A percentile compares a stretch with the other conserved stretches of the same genome.
Conservation (phyloP, 2,329 filamentous ascomycete genomes). For the Fusarium siculi region DNA sequence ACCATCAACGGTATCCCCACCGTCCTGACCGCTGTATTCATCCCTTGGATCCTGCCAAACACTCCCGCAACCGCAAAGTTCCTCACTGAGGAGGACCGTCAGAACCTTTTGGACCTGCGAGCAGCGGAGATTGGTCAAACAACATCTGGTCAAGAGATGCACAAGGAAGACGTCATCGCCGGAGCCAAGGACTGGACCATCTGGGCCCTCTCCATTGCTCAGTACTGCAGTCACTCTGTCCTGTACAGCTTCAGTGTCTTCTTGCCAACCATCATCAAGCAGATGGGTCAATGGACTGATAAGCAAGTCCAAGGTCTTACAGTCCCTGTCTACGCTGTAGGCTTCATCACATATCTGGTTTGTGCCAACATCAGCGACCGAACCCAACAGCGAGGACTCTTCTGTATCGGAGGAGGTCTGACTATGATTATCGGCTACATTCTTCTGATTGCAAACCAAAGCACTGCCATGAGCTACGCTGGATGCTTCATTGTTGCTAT, state of each 20-base stretch:
- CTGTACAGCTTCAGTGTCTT: slow-evolving; percentile 76
- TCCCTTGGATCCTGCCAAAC: slow-evolving; percentile 68
- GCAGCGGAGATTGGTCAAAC: slow-evolving; percentile 55
- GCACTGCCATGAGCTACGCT: slow-evolving; percentile 69
- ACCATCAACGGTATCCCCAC: slow-evolving; percentile 60
- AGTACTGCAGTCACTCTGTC: slow-evolving; percentile 72
- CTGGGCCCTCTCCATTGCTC: slow-evolving; percentile 67
- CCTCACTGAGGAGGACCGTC: slow-evolving; percentile 40
- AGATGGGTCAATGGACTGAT: slow-evolving; percentile 65
- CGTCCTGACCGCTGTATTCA: slow-evolving; percentile 63
- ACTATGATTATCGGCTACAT: slow-evolving; percentile 67
- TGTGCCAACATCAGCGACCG: slow-evolving; percentile 68
- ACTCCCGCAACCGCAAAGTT: slow-evolving; percentile 63
- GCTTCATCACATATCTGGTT: slow-evolving; percentile 68
- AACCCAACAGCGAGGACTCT: slow-evolving; percentile 66
- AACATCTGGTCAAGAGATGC: slow-evolving; percentile 36
- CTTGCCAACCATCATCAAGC: slow-evolving; percentile 74
- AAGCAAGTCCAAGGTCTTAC: slow-evolving; percentile 73
- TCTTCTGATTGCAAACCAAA: slow-evolving; percentile 65
- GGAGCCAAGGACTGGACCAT: slow-evolving; percentile 68
- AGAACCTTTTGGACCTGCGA: slow-evolving; percentile 64
- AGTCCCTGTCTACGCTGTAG: slow-evolving; percentile 73
- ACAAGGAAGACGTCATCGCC: slow-evolving; percentile 43
- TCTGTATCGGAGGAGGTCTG: slow-evolving; percentile 61
- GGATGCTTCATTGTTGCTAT: slow-evolving; percentile 71